A percentile compares a stretch with the other conserved stretches of the same genome.
These are phyloP conservation scores for Spirogloea muscicola DNA, from an alignment of 139 green algal genomes.

Conservation along the genomic window DNA sequence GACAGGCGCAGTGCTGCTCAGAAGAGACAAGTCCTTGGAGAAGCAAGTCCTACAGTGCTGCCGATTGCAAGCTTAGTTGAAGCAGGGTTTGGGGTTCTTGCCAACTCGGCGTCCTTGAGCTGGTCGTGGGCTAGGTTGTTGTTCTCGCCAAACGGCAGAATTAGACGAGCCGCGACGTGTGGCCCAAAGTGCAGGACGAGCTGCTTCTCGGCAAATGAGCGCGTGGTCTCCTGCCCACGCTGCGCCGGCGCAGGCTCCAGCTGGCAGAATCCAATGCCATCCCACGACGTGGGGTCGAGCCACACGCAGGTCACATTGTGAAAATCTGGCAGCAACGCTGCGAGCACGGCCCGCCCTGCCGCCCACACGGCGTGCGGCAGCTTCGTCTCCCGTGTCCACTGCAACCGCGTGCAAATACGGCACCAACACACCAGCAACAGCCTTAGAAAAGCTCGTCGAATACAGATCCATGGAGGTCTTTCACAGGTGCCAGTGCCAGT, in stretches of 20 bases:
- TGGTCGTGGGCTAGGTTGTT: slow-evolving; percentile 22
- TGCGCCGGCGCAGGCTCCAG: not conserved
- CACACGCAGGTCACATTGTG: slow-evolving; percentile 29
- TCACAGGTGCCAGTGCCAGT: not conserved
- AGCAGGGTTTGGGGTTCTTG: too few species aligned
- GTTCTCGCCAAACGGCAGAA: slow-evolving; percentile 20
- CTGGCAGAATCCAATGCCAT: slow-evolving; percentile 19
- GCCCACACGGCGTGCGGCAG: slow-evolving; percentile 31
- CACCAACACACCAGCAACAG: too few species aligned
- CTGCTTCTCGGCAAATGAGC: slow-evolving; percentile 14
- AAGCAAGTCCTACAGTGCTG: too few species aligned
- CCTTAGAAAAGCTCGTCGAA: not conserved
- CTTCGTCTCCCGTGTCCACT: slow-evolving; percentile 32
- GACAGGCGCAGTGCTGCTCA: too few species aligned
- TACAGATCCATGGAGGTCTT: not conserved
- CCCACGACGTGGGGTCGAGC: slow-evolving; percentile 21
- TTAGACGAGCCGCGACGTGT: slow-evolving; percentile 7
- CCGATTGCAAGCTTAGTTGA: too few species aligned
- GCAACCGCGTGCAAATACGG: too few species aligned
- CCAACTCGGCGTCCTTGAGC: slow-evolving; percentile 6
- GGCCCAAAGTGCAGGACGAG: slow-evolving; percentile 18
- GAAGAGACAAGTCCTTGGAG: too few species aligned
- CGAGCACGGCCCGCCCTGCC: slow-evolving; percentile 8
- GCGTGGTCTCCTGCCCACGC: not conserved
- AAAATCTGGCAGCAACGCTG: slow-evolving; percentile 28